phyloP scores from a whole-genome alignment of 2,329 filamentous ascomycete species.

The Tolypocladium ovalisporum region DNA sequence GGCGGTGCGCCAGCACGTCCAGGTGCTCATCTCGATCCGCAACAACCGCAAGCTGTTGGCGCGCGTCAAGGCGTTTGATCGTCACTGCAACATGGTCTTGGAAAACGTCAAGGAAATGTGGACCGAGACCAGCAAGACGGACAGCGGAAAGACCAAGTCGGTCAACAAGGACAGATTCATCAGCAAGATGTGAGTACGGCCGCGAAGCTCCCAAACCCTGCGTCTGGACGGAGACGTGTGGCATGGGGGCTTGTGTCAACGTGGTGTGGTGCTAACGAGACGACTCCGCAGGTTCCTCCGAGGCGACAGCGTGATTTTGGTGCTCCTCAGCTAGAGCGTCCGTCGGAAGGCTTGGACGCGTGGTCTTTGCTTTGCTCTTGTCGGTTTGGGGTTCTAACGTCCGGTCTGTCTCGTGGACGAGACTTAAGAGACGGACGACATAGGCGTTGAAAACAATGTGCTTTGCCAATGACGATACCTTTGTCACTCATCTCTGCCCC shows the following conservation, averaged over 20 bases:
- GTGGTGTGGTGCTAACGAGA: not conserved
- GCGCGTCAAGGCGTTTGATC: conserved; percentile 95
- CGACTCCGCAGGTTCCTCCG: conserved; percentile 58
- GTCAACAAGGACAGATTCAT: conserved; percentile 99
- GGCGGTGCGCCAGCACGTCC: conserved; percentile 84
- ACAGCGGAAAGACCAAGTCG: conserved; percentile 64
- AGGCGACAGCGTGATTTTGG: conserved; percentile 80
- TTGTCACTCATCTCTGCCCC: conserved; percentile 6
- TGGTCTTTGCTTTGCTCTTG: conserved; percentile 1
- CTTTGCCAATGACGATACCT: not conserved
- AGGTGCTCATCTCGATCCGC: conserved; percentile 93
- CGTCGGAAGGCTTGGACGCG: not conserved
- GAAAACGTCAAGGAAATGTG: conserved; percentile 97
- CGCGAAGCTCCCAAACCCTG: not conserved
- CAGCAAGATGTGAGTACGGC: conserved; percentile 72
- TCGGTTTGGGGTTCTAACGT: conserved; percentile 9
- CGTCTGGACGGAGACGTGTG: not conserved
- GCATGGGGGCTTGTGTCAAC: not conserved
- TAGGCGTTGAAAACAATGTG: conserved; percentile 26
- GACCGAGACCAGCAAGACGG: conserved; percentile 66
- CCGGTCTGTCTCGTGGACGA: conserved; percentile 15
- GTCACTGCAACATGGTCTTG: conserved; percentile 98
- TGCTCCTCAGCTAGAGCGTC: conserved; percentile 57
- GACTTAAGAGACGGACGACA: conserved; percentile 20
- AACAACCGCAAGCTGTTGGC: conserved; percentile 98